Evolutionary conservation across 2,329 filamentous ascomycete species (phyloP), one percentile per base, ranked within the genome.

Genomic region (Venturiaceae sp.): DNA sequence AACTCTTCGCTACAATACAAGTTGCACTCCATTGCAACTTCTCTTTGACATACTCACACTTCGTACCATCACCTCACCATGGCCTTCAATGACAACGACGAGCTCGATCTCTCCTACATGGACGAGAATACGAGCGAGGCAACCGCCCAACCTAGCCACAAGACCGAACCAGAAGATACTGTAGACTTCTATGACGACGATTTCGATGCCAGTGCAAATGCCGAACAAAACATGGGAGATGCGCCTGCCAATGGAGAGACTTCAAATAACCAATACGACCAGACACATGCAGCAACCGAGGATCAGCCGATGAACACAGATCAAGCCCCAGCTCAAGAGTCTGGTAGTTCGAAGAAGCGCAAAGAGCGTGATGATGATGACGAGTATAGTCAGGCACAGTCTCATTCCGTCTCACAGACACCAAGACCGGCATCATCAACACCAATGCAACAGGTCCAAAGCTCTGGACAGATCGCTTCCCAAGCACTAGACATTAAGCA

Each of bases 31-130:
- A 34, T 26, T n/a, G 32, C 34, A 34, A 11, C 52, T 37, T 34
- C 30, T 37, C 30, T 53, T 53, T 37, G 32, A 34, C 23, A 33
- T 53, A 34, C 30, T 13, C 52, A 9, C 32, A 32, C 13, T 36
- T 23, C 52, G 1, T 37, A 14, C 23, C 5, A 37, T 19, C 13
- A 34, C 32, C 34, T 14, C 58, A 68, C 55, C 56, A 74, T 74
- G 69, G 76, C 80, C 67, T 83, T 85, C 69, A 83, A 85, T 72
- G 83, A 86, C 71, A 84, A 84, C 68, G 86, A 86, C 76, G 83
- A 86, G 66, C 85, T 86, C 76, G 83, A 86, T 70, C 84, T 86
- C 73, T 86, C 46, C 46, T 58, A 58, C 47, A 53, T 58, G 57
- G 57, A 58, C n/a, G 57, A 58, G 9, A 39, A 56, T 11, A 30